These are phyloP conservation scores for Thermomucor indicae-seudaticae DNA, from an alignment of 371 early-diverging fungal species.

Conservation along the genomic window DNA sequence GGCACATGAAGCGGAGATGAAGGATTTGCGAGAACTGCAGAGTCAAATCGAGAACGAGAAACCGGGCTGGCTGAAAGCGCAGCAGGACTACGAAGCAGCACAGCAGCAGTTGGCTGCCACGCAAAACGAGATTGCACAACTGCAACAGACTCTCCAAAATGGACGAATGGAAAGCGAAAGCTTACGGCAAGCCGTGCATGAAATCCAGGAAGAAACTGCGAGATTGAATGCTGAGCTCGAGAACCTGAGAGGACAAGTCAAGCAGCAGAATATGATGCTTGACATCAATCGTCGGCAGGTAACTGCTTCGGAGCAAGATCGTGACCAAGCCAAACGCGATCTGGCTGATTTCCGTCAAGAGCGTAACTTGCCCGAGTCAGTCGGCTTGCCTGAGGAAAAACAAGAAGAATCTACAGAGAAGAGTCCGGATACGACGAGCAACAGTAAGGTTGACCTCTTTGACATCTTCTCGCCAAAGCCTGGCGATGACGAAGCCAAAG, in stretches of 20 bases:
- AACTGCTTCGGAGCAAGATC: constrained; percentile 45
- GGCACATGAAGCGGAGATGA: constrained; percentile 18
- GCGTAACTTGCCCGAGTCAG: constrained; percentile 8
- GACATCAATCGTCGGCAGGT: constrained; percentile 47
- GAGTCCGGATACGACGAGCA: not conserved
- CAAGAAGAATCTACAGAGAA: not conserved
- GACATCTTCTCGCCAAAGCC: constrained; percentile 15
- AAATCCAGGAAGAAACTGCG: constrained; percentile 38
- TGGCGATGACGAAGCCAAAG: constrained; percentile 1
- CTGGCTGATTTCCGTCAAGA: constrained; percentile 33
- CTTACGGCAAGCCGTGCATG: constrained; percentile 26
- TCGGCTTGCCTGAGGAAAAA: constrained; percentile 1
- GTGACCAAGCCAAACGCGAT: constrained; percentile 33
- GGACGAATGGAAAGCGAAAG: constrained; percentile 33
- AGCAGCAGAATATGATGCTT: constrained; percentile 43
- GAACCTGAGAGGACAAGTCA: constrained; percentile 25
- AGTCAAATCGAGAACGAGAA: constrained; percentile 15
- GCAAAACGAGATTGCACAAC: constrained; percentile 14
- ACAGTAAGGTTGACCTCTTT: constrained; percentile 4
- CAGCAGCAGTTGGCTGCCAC: constrained; percentile 15
- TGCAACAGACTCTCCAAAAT: constrained; percentile 19
- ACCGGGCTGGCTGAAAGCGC: constrained; percentile 17
- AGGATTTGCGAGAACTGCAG: constrained; percentile 17
- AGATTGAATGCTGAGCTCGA: constrained; percentile 21
- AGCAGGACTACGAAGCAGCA: constrained; percentile 22